phyloP scores from a whole-genome alignment of 208 protist genomes.

The Strigomonas culicis region DNA sequence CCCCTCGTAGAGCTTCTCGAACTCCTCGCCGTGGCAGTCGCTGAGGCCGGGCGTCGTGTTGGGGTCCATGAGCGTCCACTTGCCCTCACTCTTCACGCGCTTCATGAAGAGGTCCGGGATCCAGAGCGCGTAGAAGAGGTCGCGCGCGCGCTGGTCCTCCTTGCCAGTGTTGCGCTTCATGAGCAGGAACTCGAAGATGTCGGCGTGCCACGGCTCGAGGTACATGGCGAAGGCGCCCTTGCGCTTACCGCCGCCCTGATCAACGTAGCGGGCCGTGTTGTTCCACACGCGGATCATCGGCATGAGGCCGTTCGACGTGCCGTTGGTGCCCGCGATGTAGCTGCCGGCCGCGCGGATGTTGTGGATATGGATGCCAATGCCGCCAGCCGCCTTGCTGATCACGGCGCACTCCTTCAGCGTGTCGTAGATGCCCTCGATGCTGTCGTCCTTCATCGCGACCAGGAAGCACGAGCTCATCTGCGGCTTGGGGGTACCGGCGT shows the following conservation, averaged over 20 bases:
- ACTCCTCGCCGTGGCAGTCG: slow-evolving; percentile 96
- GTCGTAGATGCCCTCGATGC: slow-evolving; percentile 99
- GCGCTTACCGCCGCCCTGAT: slow-evolving; percentile 98
- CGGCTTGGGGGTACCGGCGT: slow-evolving; percentile 94
- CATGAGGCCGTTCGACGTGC: slow-evolving; percentile 96
- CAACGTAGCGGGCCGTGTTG: slow-evolving; percentile 98
- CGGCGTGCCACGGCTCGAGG: slow-evolving; percentile 99
- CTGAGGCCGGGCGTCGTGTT: slow-evolving; percentile 93
- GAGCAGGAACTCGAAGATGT: slow-evolving; percentile 98
- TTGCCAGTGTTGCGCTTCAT: slow-evolving; percentile 98
- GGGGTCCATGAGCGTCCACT: slow-evolving; percentile 99
- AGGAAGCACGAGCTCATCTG: slow-evolving; percentile 98
- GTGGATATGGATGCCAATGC: slow-evolving; percentile 97
- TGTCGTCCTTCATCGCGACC: slow-evolving; percentile 98
- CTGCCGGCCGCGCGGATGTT: slow-evolving; percentile 95
- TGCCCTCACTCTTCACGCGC: slow-evolving; percentile 92
- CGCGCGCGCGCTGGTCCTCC: slow-evolving; percentile 96
- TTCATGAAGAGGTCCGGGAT: slow-evolving; percentile 99
- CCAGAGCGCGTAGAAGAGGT: slow-evolving; percentile 99
- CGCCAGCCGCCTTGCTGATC: slow-evolving; percentile 98
- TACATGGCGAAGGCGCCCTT: slow-evolving; percentile 99
- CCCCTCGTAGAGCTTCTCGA: slow-evolving; percentile 91
- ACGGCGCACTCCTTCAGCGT: slow-evolving; percentile 98
- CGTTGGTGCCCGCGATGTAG: slow-evolving; percentile 98
- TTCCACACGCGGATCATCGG: slow-evolving; percentile 99